Base-by-base conservation (phyloP, 192 early-diverging fungal genomes). In the Podila epigama region DNA sequence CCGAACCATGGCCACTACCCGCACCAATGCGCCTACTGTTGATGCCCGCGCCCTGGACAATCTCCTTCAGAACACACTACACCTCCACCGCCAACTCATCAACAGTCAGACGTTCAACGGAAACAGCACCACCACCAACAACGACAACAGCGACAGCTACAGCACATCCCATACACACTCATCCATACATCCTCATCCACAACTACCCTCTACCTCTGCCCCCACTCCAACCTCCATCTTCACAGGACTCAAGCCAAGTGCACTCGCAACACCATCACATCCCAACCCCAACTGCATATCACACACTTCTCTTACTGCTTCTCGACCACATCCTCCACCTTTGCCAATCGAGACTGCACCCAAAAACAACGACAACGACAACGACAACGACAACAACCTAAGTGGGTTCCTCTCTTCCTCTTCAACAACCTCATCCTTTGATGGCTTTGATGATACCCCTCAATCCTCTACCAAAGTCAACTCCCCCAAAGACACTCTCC, bases 41-140 rank as follows among this genome's bases (percentile, higher is more conserved):
- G 69, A 70, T 42, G 59, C 52, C 37, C 60, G 61, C 37, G 54
- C 60, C 0, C 60, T 70, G n/a, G 69, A 70, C 54, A 58, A 41
- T 1, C 28, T 70, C 9, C 69, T 70, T 13, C 69, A 70, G 34
- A 42, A 25, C 22, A 62, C 68, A 6, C 32, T 69, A 15, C 57
- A 68, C 2, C 50, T 50, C 3, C 62, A 64, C 50, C 48, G 50
- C 39, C 62, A 27, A 20, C 42, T n/a, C 31, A n/a, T 25, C 31
- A 39, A 42, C 44, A 13, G 58, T 32, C 39, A 25, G 27, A 13
- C 58, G 34, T 33, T 12, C 6, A 3, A 20, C 35, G 4, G 31
- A 16, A 58, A 5, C 42, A 50, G 4, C 60, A 51, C 2, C 51
- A 25, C 15, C 34, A 5, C 25, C 62, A 28, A 50, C 36, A 27